Evolutionary conservation across 495 filamentous ascomycete genomes (phyloP).

Genomic region (Penicillium turbatum): DNA sequence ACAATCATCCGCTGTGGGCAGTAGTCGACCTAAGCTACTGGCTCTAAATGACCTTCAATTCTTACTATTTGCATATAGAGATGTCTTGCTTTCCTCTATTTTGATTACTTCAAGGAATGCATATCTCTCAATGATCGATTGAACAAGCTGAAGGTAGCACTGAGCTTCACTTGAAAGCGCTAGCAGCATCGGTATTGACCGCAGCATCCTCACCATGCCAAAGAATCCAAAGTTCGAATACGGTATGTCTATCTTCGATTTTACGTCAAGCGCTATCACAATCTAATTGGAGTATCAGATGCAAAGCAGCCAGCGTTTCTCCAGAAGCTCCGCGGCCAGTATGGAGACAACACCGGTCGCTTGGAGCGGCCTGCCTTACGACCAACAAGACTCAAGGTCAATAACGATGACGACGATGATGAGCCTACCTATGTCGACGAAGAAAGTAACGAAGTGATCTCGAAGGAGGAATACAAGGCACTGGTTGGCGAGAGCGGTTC

Average conservation of each 20-base stretch:
- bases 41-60: neutral
- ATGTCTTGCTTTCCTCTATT: neutral
- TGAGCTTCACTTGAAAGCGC: constrained; percentile 14
- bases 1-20: neutral
- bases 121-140: neutral
- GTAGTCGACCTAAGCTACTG: neutral
- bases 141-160: neutral
- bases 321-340: constrained; percentile 42
- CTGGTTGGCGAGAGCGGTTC: constrained; percentile 26
- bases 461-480: constrained; percentile 46
- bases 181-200: constrained; percentile 1
- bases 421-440: constrained; percentile 48
- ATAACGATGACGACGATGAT: constrained; percentile 41
- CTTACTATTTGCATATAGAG: neutral
- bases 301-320: constrained; percentile 47
- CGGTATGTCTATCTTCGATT: constrained; percentile 27
- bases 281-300: constrained; percentile 22
- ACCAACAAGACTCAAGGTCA: constrained; percentile 34
- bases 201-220: constrained; percentile 31
- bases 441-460: constrained; percentile 45
- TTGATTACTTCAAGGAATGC: neutral
- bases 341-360: constrained; percentile 35
- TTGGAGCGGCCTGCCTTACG: constrained; percentile 41
- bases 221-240: constrained; percentile 48
- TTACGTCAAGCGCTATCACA: too few species aligned